Evolutionary conservation across 2,329 filamentous ascomycete genomes (phyloP).

Genomic region (Trichoderma semiorbis): DNA sequence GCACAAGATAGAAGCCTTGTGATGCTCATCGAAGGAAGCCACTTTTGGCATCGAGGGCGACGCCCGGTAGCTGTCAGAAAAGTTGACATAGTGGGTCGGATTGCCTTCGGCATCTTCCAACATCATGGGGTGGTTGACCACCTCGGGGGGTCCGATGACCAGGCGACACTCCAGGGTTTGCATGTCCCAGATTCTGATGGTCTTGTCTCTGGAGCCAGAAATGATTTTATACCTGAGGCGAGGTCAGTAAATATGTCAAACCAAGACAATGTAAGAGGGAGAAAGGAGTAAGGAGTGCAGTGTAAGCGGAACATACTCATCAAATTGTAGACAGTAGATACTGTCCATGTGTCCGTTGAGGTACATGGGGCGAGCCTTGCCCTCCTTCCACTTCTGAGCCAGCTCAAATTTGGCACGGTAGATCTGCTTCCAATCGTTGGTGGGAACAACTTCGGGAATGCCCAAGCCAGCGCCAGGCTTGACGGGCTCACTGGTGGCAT

Average conservation of each 20-base stretch:
- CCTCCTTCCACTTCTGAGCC: slow-evolving; percentile 73
- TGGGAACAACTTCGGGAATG: slow-evolving; percentile 51
- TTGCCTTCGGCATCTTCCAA: slow-evolving; percentile 50
- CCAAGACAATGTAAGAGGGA: not conserved
- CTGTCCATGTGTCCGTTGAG: slow-evolving; percentile 92
- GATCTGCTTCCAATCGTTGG: slow-evolving; percentile 81
- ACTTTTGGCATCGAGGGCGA: slow-evolving; percentile 51
- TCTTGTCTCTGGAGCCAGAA: slow-evolving; percentile 91
- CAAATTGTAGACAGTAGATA: slow-evolving; percentile 97
- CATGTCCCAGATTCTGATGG: slow-evolving; percentile 94
- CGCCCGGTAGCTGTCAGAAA: slow-evolving; percentile 45
- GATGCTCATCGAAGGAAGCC: slow-evolving; percentile 62
- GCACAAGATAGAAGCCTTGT: slow-evolving; percentile 90
- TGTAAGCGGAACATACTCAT: slow-evolving; percentile 65
- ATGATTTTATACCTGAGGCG: slow-evolving; percentile 77
- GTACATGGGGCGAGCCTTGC: slow-evolving; percentile 78
- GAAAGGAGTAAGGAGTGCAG: not conserved
- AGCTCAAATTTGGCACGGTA: slow-evolving; percentile 75
- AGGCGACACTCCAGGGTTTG: slow-evolving; percentile 80
- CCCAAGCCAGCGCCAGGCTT: slow-evolving; percentile 55
- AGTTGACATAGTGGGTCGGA: slow-evolving; percentile 54
- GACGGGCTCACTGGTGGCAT: slow-evolving; percentile 53
- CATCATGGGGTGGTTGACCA: slow-evolving; percentile 52
- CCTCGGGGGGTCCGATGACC: slow-evolving; percentile 75
- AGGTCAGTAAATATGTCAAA: not conserved